phyloP scores from a whole-genome alignment of 2,329 filamentous ascomycete genomes.

The Arthrobotrys sinensis region DNA sequence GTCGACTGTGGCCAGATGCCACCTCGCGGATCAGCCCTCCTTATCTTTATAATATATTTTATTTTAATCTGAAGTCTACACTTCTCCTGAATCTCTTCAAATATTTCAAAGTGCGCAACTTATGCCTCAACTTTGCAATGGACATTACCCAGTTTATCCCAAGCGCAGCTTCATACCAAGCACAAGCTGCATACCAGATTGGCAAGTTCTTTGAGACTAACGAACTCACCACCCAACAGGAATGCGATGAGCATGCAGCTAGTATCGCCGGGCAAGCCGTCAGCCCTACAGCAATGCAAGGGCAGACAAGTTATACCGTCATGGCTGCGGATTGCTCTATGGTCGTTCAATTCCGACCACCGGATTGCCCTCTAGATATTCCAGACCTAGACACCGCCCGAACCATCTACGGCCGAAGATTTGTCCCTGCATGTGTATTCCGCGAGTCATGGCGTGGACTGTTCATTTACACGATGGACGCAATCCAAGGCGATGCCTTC shows the following conservation, averaged over 20 bases:
- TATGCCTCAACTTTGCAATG: neutral
- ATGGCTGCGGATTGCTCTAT: slow-evolving; percentile 7
- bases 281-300: slow-evolving; percentile 12
- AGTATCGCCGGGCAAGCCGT: neutral
- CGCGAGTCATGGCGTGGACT: slow-evolving; percentile 15
- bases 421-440: slow-evolving; percentile 11
- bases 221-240: slow-evolving; percentile 18
- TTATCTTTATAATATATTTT: neutral
- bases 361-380: neutral
- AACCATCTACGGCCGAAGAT: slow-evolving; percentile 1
- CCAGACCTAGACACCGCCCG: neutral
- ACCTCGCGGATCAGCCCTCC: neutral
- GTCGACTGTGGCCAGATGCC: slow-evolving; percentile 1
- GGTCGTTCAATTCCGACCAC: slow-evolving; percentile 11
- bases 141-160: neutral
- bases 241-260: slow-evolving; percentile 13
- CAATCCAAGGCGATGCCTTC: slow-evolving; percentile 9
- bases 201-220: slow-evolving; percentile 20
- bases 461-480: slow-evolving; percentile 9
- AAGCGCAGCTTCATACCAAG: slow-evolving; percentile 1
- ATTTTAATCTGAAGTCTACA: neutral
- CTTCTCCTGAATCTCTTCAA: neutral
- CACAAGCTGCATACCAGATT: slow-evolving; percentile 2
- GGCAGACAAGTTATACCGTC: slow-evolving; percentile 11
- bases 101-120: neutral